Percentiles rank a stretch among this genome's conserved stretches.
Evolutionary conservation across 441 rosid species (phyloP).

Genomic region (Gossypium davidsonii): DNA sequence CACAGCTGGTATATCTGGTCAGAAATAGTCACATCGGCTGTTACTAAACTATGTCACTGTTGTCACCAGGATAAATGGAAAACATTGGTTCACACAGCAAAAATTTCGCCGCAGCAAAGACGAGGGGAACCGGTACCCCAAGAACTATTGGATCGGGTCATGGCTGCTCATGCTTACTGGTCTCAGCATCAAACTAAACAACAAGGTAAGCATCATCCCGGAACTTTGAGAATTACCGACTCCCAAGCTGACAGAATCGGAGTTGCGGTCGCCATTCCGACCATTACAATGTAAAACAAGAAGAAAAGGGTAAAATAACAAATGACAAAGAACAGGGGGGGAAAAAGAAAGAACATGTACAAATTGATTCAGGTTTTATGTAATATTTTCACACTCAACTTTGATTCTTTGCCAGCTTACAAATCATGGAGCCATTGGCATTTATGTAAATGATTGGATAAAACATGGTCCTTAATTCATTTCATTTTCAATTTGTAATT

Average conservation of each 20-base stretch:
- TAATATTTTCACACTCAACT: conserved; percentile 31
- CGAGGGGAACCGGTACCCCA: conserved; percentile 75
- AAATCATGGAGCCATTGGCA: conserved; percentile 24
- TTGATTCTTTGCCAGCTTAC: conserved; percentile 35
- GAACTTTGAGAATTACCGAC: conserved; percentile 23
- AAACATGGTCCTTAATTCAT: conserved; percentile 31
- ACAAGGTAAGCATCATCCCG: conserved; percentile 39
- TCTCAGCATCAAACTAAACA: conserved; percentile 53
- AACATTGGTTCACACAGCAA: conserved; percentile 65
- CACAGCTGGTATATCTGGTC: neutral
- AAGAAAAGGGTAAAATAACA: conserved; percentile 16
- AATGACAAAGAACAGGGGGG: conserved; percentile 23
- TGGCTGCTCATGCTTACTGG: conserved; percentile 66
- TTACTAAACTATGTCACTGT: neutral
- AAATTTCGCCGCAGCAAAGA: conserved; percentile 58
- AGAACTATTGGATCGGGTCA: conserved; percentile 61
- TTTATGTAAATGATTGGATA: conserved; percentile 42
- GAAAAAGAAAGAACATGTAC: conserved; percentile 25
- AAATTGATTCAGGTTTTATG: conserved; percentile 30
- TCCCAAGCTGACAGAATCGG: conserved; percentile 12
- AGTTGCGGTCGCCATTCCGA: conserved; percentile 21
- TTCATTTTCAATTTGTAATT: conserved; percentile 31
- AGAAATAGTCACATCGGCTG: neutral
- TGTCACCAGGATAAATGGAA: conserved; percentile 64
- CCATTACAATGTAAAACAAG: conserved; percentile 19